A percentile compares a stretch with the other conserved stretches of the same genome.
Evolutionary conservation across 1,284 basidiomycete species (phyloP).

Genomic region (Sanghuangporus baumii): DNA sequence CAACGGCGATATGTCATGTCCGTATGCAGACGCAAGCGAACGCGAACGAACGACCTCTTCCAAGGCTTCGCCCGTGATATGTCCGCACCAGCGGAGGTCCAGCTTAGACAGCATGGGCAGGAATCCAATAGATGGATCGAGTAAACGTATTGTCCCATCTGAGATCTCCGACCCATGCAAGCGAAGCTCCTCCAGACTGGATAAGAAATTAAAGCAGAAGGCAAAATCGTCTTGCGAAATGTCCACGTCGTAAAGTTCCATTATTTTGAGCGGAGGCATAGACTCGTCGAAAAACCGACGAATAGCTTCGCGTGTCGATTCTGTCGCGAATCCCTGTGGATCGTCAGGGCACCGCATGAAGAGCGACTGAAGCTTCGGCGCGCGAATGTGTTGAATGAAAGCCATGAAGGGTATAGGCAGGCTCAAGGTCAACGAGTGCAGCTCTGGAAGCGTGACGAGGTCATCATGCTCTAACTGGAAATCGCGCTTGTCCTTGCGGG

Average conservation of each 20-base stretch:
- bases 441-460: constrained; percentile 1
- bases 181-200: constrained; percentile 41
- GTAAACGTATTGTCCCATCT: constrained; percentile 37
- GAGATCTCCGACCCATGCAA: constrained; percentile 58
- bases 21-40: background rate
- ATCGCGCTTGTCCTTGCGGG: constrained; percentile 8
- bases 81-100: constrained; percentile 58
- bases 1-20: constrained; percentile 27
- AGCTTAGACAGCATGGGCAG: constrained; percentile 45
- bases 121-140: constrained; percentile 36
- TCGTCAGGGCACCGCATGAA: constrained; percentile 39
- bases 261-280: constrained; percentile 37
- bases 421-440: constrained; percentile 13
- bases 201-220: constrained; percentile 34
- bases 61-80: constrained; percentile 45
- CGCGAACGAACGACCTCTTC: constrained; percentile 45
- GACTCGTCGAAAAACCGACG: constrained; percentile 35
- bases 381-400: constrained; percentile 29
- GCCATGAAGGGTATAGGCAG: constrained; percentile 12
- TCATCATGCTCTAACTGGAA: constrained; percentile 3
- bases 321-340: constrained; percentile 34
- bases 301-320: constrained; percentile 34
- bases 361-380: constrained; percentile 40
- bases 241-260: constrained; percentile 56
- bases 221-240: constrained; percentile 38